Evolutionary conservation across 108 stramenopile species (phyloP).

Genomic region (Cyclotella sp.): DNA sequence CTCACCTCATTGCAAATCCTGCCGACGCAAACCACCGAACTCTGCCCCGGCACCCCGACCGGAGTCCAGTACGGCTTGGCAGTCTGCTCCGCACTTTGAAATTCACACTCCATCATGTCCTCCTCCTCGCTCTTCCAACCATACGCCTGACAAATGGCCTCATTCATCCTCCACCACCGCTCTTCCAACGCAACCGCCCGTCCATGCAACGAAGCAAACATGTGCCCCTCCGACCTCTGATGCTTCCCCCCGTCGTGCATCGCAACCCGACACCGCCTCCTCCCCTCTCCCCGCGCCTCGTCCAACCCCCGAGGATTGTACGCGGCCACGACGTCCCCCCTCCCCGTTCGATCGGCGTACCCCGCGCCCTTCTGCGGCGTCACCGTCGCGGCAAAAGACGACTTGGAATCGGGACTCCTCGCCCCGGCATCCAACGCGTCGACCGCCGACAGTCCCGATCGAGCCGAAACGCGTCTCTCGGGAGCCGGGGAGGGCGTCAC

Average conservation of each 20-base stretch:
- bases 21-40: slow-evolving; percentile 82
- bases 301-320: slow-evolving; percentile 4
- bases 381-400: neutral
- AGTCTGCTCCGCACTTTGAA: slow-evolving; percentile 25
- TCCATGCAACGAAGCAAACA: slow-evolving; percentile 92
- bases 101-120: slow-evolving; percentile 39
- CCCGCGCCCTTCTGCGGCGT: slow-evolving; percentile 11
- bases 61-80: slow-evolving; percentile 56
- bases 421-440: neutral
- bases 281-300: neutral
- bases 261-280: slow-evolving; percentile 9
- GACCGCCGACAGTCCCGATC: slow-evolving; percentile 1
- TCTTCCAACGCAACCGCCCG: slow-evolving; percentile 82
- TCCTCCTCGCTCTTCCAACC: slow-evolving; percentile 57
- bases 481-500: slow-evolving; percentile 37
- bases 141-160: slow-evolving; percentile 59
- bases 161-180: slow-evolving; percentile 62
- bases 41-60: slow-evolving; percentile 91
- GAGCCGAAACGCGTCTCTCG: slow-evolving; percentile 22
- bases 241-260: slow-evolving; percentile 38
- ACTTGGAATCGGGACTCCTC: neutral
- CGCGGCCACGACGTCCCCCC: neutral
- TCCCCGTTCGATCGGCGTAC: slow-evolving; percentile 3
- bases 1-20: slow-evolving; percentile 90
- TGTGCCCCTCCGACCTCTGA: slow-evolving; percentile 75